A percentile compares a stretch with the other conserved stretches of the same genome.
These are phyloP conservation scores for Russula virescens DNA, from an alignment of 768 basidiomycete genomes.

Conservation along the genomic window DNA sequence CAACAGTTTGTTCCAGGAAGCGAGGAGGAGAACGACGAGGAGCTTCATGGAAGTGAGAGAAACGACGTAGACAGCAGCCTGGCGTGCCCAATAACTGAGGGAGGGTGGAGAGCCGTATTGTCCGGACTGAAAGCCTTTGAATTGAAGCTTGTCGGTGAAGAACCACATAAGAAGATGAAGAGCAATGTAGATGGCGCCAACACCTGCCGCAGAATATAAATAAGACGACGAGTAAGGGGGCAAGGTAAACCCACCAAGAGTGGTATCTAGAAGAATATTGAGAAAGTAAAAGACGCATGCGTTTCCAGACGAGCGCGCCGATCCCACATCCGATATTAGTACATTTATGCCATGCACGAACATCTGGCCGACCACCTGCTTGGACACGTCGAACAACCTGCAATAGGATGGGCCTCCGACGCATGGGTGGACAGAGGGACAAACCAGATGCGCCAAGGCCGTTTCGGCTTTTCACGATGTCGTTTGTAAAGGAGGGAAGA, in stretches of 20 bases:
- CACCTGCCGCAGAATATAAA: conserved; percentile 44
- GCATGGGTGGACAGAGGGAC: conserved; percentile 23
- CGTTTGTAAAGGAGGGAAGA: conserved; percentile 83
- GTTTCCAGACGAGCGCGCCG: conserved; percentile 63
- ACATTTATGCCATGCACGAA: conserved; percentile 78
- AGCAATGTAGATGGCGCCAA: conserved; percentile 72
- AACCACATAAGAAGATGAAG: conserved; percentile 59
- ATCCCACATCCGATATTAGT: conserved; percentile 71
- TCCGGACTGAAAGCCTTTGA: conserved; percentile 81
- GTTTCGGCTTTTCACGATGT: conserved; percentile 75
- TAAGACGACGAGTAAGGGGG: neutral
- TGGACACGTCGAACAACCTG: conserved; percentile 90
- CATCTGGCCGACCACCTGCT: conserved; percentile 83
- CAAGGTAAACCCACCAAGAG: conserved; percentile 55
- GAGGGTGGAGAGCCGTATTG: conserved; percentile 85
- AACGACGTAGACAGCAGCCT: conserved; percentile 76
- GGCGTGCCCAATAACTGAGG: conserved; percentile 63
- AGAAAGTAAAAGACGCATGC: conserved; percentile 92
- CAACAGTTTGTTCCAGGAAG: conserved; percentile 64
- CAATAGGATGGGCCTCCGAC: neutral
- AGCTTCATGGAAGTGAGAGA: conserved; percentile 85
- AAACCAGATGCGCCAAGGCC: conserved; percentile 92
- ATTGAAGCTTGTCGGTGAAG: conserved; percentile 54
- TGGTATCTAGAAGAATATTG: conserved; percentile 89
- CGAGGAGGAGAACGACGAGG: conserved; percentile 73